Base-by-base conservation (phyloP, 2,329 filamentous ascomycete genomes). In the Apiospora sp. region DNA sequence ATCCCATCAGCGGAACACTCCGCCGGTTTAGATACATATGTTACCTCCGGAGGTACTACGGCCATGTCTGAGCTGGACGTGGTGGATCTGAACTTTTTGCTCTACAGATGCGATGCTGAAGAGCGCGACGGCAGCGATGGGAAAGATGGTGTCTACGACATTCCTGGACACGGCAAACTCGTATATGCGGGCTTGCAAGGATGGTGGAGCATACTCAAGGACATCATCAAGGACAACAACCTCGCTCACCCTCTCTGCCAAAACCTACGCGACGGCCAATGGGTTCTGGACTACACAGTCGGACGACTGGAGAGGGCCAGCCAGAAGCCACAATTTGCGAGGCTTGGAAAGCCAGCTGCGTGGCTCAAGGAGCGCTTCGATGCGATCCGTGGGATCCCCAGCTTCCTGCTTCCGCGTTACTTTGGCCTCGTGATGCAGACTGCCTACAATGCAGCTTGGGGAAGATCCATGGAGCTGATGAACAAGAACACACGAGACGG, bases 151-250 rank as follows among this genome's bases (percentile, higher is more conserved):
- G 92, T 92, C 12, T 99, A 98, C 83, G 89, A 92, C 70, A 92
- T 99, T 75, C 96, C 96, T 1, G 92, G 92, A 0, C 87, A 95
- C 79, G 96, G 95, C 2, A 91, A 93, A 73, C 88, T 98, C 58
- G 94, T 98, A 2, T 99, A 98, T 82, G 96, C 96, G 73, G 96
- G 96, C 74, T 87, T 99, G n/a, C 96, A 99, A 82, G 97, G 97
- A 49, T 99, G 96, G 96, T 98, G 96, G 95, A 98, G 95, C 80
- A 86, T 98, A 0, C 85, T 99, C 58, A 92, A 94, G 77, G 88
- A 93, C 72, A 92, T 99, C 74, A 93, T 98, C 77, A 89, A 88
- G 69, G 91, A 96, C 75, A 99, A 99, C 81, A 91, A 98, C 80
- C 89, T 99, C 12, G 96, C 94, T 0, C 96, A 99, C 80, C 94